Evolutionary conservation across 108 stramenopile genomes (phyloP).

Genomic region (Discostella stelligeroides): DNA sequence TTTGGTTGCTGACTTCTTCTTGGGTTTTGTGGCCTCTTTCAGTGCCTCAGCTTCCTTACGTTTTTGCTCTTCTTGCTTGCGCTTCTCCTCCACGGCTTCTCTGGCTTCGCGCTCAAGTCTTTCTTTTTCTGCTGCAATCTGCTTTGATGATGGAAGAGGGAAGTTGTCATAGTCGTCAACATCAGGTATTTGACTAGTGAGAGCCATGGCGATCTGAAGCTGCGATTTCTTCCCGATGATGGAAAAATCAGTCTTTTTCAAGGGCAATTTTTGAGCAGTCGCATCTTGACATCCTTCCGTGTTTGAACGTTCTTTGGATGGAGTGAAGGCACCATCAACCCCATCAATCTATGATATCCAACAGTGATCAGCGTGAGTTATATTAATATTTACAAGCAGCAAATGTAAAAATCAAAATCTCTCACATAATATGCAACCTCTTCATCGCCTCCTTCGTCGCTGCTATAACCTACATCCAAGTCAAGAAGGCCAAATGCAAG

Average conservation of each 20-base stretch:
- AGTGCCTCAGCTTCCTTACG: conserved; percentile 43
- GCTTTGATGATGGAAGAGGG: conserved; percentile 65
- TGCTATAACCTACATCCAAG: conserved; percentile 85
- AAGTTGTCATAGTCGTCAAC: conserved; percentile 73
- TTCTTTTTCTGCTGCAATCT: conserved; percentile 40
- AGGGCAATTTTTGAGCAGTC: conserved; percentile 53
- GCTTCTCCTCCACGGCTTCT: conserved; percentile 33
- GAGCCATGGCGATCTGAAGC: conserved; percentile 61
- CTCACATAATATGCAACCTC: conserved; percentile 70
- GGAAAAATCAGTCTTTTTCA: conserved; percentile 77
- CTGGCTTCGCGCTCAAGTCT: conserved; percentile 35
- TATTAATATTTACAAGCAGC: background rate
- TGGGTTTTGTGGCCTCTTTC: conserved; percentile 39
- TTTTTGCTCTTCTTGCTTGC: conserved; percentile 29
- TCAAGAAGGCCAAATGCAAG: conserved; percentile 70
- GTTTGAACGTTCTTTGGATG: conserved; percentile 16
- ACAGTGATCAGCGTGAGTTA: background rate
- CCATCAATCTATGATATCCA: conserved; percentile 61
- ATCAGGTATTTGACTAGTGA: conserved; percentile 59
- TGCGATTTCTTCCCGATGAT: conserved; percentile 67
- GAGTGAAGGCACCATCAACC: conserved; percentile 73
- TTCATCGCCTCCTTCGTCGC: conserved; percentile 91
- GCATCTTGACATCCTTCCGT: background rate
- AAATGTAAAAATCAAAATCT: background rate
- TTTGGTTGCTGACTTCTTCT: conserved; percentile 78